Evolutionary conservation across 352 stramenopile genomes (phyloP).

Genomic region (Phytopythium cucurbitacearum): DNA sequence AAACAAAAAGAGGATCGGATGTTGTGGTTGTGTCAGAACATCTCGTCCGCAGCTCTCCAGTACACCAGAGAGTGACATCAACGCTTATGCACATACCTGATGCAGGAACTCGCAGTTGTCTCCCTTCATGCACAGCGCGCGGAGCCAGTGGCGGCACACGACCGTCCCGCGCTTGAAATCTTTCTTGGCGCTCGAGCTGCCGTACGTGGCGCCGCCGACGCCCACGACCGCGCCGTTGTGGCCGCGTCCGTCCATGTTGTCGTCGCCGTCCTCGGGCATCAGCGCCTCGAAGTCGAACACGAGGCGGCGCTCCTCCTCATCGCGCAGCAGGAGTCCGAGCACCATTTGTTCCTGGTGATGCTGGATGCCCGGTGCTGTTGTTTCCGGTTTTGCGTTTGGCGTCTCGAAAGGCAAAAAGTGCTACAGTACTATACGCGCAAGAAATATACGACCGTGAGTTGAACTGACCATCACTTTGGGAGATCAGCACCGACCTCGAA

Average conservation of each 20-base stretch:
- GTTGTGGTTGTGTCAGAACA: no score
- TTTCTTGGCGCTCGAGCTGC: slow-evolving; percentile 46
- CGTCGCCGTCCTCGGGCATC: slow-evolving; percentile 60
- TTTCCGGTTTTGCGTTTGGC: neutral
- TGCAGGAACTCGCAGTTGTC: slow-evolving; percentile 97
- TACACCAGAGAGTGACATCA: neutral
- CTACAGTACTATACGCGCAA: neutral
- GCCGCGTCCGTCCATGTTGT: slow-evolving; percentile 34
- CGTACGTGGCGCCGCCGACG: slow-evolving; percentile 34
- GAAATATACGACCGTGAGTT: slow-evolving; percentile 3
- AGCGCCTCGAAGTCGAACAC: slow-evolving; percentile 85
- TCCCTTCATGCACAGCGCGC: slow-evolving; percentile 97
- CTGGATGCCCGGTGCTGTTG: neutral
- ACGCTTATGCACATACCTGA: slow-evolving; percentile 8
- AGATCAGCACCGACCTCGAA: neutral
- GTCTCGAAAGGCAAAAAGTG: no score
- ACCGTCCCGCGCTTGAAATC: slow-evolving; percentile 93
- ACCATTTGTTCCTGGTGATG: slow-evolving; percentile 36
- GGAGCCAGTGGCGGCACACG: slow-evolving; percentile 97
- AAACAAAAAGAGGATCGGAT: neutral
- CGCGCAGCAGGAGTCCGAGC: slow-evolving; percentile 67
- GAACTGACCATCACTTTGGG: slow-evolving; percentile 3
- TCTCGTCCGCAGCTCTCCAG: no score
- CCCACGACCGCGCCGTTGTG: slow-evolving; percentile 33
- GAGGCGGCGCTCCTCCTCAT: slow-evolving; percentile 73